Evolutionary conservation across 495 filamentous ascomycete genomes (phyloP).

Genomic region (Endocarpon pusillum): DNA sequence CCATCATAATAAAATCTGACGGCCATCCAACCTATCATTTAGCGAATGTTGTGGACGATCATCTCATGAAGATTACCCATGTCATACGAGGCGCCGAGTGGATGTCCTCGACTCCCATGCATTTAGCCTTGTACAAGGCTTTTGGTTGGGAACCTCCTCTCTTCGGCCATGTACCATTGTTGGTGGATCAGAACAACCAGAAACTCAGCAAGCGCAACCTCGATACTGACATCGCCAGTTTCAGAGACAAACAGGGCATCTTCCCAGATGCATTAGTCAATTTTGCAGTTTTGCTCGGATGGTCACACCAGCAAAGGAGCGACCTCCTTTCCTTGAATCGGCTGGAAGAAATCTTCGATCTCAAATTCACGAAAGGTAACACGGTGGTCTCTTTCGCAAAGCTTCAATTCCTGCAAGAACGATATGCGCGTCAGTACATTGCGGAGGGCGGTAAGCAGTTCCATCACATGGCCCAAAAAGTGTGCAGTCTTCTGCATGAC

Average conservation of each 20-base stretch:
- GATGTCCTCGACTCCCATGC: conserved; percentile 84
- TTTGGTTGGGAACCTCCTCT: conserved; percentile 73
- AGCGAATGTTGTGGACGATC: conserved; percentile 92
- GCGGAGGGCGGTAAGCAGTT: conserved; percentile 12
- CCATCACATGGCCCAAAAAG: conserved; percentile 30
- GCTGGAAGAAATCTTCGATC: conserved; percentile 54
- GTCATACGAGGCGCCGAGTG: conserved; percentile 87
- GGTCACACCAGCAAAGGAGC: conserved; percentile 48
- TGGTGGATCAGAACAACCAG: conserved; percentile 53
- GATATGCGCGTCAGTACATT: conserved; percentile 38
- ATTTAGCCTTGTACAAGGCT: conserved; percentile 70
- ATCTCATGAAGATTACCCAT: conserved; percentile 86
- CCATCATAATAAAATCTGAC: conserved; percentile 77
- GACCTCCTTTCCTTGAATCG: conserved; percentile 57
- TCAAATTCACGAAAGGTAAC: conserved; percentile 80
- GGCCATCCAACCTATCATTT: conserved; percentile 91
- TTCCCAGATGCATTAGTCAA: conserved; percentile 64
- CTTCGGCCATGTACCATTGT: conserved; percentile 79
- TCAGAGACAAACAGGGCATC: conserved; percentile 44
- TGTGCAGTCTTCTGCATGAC: conserved; percentile 18
- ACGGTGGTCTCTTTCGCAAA: conserved; percentile 71
- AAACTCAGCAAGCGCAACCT: conserved; percentile 83
- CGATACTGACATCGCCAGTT: conserved; percentile 51
- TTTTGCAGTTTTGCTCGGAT: conserved; percentile 72
- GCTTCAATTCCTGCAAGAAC: conserved; percentile 60